A percentile compares a stretch with the other conserved stretches of the same genome.
Conservation (phyloP, 768 basidiomycete genomes). For the Dictyophora rubrovolvata region DNA sequence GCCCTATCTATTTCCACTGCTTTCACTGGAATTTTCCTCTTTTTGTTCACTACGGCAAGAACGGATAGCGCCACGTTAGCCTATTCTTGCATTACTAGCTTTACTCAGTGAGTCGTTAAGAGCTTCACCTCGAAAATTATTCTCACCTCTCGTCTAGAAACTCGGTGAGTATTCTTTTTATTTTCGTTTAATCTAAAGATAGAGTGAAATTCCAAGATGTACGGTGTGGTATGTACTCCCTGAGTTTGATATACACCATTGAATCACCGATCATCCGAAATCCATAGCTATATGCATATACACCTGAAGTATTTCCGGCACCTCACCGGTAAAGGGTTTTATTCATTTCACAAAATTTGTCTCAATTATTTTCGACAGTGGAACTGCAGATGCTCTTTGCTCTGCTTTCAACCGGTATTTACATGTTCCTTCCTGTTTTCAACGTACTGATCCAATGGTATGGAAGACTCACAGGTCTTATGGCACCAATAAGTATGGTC, state of each 20-base stretch:
- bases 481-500: constrained; percentile 27
- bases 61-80: constrained; percentile 31
- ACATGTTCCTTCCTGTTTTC: too few species aligned
- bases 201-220: constrained; percentile 24
- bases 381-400: constrained; percentile 42
- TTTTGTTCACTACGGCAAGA: constrained; percentile 40
- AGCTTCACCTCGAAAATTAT: not conserved
- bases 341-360: not conserved
- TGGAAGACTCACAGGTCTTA: constrained; percentile 29
- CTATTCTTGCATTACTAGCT: constrained; percentile 33
- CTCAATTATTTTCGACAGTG: constrained; percentile 13
- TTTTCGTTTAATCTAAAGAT: not conserved
- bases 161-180: not conserved
- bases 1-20: constrained; percentile 36
- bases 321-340: constrained; percentile 28
- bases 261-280: not conserved
- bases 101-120: constrained; percentile 29
- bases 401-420: constrained; percentile 34
- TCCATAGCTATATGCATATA: constrained; percentile 38
- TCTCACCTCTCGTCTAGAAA: not conserved
- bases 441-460: not conserved
- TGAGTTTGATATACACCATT: not conserved
- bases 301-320: constrained; percentile 50
- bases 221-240: constrained; percentile 26
- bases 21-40: constrained; percentile 38